phyloP scores from a whole-genome alignment of 352 stramenopile species.

The Globisporangium nagaii region DNA sequence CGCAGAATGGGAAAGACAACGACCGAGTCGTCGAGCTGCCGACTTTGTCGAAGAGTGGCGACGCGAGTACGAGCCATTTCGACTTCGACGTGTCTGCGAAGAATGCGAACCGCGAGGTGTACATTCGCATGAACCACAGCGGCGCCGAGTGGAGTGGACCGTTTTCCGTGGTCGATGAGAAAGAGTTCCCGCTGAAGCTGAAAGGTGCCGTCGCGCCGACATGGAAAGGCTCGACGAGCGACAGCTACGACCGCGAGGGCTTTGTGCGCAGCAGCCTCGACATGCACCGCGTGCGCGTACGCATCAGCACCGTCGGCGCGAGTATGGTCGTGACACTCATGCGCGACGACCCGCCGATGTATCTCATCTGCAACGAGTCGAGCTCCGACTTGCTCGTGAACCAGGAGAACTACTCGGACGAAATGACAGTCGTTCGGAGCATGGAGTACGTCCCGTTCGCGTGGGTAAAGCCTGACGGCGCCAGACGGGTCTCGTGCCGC shows the following conservation, averaged over 20 bases:
- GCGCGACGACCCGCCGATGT: conserved; percentile 78
- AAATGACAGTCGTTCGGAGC: conserved; percentile 54
- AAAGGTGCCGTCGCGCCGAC: conserved; percentile 42
- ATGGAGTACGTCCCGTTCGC: conserved; percentile 78
- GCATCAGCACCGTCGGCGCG: conserved; percentile 68
- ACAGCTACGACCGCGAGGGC: conserved; percentile 29
- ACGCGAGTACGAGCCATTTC: conserved; percentile 42
- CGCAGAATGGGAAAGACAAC: conserved; percentile 51
- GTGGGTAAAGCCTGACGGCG: conserved; percentile 69
- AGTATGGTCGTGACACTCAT: conserved; percentile 79
- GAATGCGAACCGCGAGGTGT: conserved; percentile 46
- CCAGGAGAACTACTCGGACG: conserved; percentile 61
- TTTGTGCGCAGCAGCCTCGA: conserved; percentile 35
- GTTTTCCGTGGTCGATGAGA: conserved; percentile 79
- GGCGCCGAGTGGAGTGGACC: conserved; percentile 77
- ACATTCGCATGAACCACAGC: conserved; percentile 71
- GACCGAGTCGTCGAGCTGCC: conserved; percentile 64
- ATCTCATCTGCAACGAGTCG: conserved; percentile 82
- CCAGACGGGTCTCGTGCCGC: conserved; percentile 69
- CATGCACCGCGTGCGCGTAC: conserved; percentile 70
- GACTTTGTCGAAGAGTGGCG: conserved; percentile 22
- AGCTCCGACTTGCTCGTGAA: conserved; percentile 67
- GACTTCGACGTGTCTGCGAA: conserved; percentile 65
- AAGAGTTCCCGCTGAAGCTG: conserved; percentile 80
- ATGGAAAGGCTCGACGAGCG: conserved; percentile 39